Evolutionary conservation across 2,329 filamentous ascomycete genomes (phyloP), one percentile per base, ranked within the genome.

Genomic region (Fusarium sp.): DNA sequence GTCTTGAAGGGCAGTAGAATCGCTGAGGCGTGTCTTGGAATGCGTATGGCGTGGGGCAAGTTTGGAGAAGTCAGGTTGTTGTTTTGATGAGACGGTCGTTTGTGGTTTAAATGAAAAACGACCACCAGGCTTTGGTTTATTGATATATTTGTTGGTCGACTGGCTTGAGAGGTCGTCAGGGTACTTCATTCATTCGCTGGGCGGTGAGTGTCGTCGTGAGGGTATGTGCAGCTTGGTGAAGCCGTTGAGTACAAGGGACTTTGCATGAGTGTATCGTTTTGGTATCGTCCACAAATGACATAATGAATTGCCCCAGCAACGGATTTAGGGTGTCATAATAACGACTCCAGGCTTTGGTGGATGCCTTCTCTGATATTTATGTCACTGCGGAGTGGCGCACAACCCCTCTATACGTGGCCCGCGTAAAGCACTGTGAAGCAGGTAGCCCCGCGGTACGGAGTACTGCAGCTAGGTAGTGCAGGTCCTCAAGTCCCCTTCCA

Each of bases 231-330:
- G 35, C 62, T 45, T 48, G 26, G 70, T 75, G 69, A 70, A 76
- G 54, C 17, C 61, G 67, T 68, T 73, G 69, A 59, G 61, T 56
- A 75, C n/a, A 53, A 62, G 45, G 41, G 51, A 72, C 64, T 65
- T 71, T 66, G 55, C 63, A 63, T 63, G 39, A 47, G 60, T 50
- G 55, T 67, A 57, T 60, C 56, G 59, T 68, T 72, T 48, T 22
- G 45, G 45, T 63, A 61, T 69, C 42, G 39, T 51, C 54, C 55
- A 57, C 42, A 56, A 67, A 78, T 75, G 76, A 75, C 75, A 78
- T 75, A 75, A 76, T 66, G 36, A 56, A 75, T 78, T 75, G 73
- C 76, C 76, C 75, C 65, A 63, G 76, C 76, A 78, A 78, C 76
- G 69, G 24, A 32, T 28, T 47, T 44, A 61, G 61, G 67, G 55